A percentile compares a stretch with the other conserved stretches of the same genome.
phyloP scores from a whole-genome alignment of 2,329 filamentous ascomycete species.

The Trichoderma brevicompactum region DNA sequence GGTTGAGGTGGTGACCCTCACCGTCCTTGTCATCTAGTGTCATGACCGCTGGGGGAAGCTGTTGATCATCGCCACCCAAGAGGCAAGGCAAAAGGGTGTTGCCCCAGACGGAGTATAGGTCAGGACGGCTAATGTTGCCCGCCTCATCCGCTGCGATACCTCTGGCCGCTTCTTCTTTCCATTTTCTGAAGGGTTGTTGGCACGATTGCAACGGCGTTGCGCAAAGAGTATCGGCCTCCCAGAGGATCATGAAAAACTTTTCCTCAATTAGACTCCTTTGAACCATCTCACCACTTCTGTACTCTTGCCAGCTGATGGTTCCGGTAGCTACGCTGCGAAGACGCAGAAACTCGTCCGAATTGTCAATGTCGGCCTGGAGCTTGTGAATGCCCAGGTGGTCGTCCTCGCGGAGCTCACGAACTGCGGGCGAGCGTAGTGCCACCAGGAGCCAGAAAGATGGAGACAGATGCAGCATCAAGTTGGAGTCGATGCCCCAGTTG shows the following conservation, averaged over 20 bases:
- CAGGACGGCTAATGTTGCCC: slow-evolving; percentile 32
- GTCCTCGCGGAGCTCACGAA: background rate
- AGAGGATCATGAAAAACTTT: background rate
- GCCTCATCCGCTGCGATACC: background rate
- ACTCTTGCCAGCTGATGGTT: background rate
- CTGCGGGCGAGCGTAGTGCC: slow-evolving; percentile 2
- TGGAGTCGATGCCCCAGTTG: background rate
- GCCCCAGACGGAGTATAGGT: slow-evolving; percentile 35
- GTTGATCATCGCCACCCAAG: slow-evolving; percentile 33
- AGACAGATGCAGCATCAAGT: slow-evolving; percentile 31
- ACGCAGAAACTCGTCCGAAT: background rate
- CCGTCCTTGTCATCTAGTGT: background rate
- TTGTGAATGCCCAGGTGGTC: slow-evolving; percentile 22
- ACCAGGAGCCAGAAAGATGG: slow-evolving; percentile 30
- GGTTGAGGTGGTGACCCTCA: slow-evolving; percentile 25
- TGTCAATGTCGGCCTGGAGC: slow-evolving; percentile 11
- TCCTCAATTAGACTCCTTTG: background rate
- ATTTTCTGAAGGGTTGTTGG: background rate
- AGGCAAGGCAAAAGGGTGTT: slow-evolving; percentile 35
- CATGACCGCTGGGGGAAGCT: slow-evolving; percentile 30
- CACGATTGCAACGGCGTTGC: background rate
- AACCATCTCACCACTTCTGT: no score
- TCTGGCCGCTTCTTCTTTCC: background rate
- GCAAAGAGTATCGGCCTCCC: background rate
- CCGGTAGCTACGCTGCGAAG: slow-evolving; percentile 27